Evolutionary conservation across 192 early-diverging fungal genomes (phyloP), one percentile per base, ranked within the genome.

Genomic region (Backusella australiensis): DNA sequence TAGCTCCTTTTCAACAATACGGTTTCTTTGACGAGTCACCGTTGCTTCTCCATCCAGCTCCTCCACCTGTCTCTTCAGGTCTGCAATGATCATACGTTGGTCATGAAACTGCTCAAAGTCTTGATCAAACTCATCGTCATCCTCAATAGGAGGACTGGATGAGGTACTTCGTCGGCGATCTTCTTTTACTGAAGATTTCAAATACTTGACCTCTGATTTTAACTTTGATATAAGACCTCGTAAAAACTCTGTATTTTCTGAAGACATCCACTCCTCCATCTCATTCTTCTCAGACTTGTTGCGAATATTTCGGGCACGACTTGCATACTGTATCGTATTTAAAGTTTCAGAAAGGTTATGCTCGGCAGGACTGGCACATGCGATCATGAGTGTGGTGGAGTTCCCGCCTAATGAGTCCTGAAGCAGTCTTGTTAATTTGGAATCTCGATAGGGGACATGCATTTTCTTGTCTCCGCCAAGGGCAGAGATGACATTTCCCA

Each of bases 361-460:
- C 72, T 95, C 94, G 34, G 93, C 94, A 0, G 93, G 91, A 72
- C 92, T 92, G 6, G 97, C 92, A 79, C 96, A 97, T 6, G 98
- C 96, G 29, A 99, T 84, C 90, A 99, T 96, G 65, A 98, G 83
- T 3, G 97, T 98, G 73, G 93, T 92, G 71, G 80, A 90, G 78
- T 93, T 98, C 39, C 98, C 98, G 70, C 98, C 98, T 49, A 99
- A 86, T 12, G 92, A 94, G 85, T 98, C 98, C 82, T 98, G 96
- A 78, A 99, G 91, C 84, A 99, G 88, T 49, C 96, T 87, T 0
- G 98, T 99, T 23, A 99, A 85, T 82, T 99, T 99, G 19, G 93
- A 94, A 82, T 99, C 97, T 80, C 98, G 93, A 75, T 98, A 99
- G 7, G 98, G 98, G n/a, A 99, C 88, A 69, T 97, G 95, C n/a